Percentiles rank a stretch among this genome's conserved stretches.
Conservation (phyloP, 805 yeast species). For the Candida glaebosa region DNA sequence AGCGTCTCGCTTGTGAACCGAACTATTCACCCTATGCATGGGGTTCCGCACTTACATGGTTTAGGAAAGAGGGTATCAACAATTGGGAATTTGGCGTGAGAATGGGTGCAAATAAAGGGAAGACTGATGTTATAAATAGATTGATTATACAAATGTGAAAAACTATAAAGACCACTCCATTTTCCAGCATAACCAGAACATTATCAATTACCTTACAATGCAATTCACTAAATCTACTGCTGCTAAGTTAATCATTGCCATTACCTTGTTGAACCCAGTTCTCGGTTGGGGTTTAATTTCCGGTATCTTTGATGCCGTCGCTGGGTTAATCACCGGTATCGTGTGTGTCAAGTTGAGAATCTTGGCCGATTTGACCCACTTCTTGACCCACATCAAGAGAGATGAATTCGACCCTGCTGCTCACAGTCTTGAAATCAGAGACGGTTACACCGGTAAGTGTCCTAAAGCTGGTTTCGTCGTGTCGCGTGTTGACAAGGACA, state of each 20-base stretch:
- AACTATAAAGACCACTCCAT: background rate
- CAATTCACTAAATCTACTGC: background rate
- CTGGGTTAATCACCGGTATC: background rate
- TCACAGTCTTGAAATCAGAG: background rate
- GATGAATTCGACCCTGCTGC: background rate
- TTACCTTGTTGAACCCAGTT: background rate
- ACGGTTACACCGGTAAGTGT: constrained; percentile 5
- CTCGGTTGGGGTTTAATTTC: background rate
- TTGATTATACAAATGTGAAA: background rate
- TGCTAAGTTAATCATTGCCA: background rate
- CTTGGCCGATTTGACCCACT: background rate
- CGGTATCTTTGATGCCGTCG: background rate
- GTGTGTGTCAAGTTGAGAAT: background rate
- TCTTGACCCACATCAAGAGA: background rate
- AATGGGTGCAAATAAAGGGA: background rate
- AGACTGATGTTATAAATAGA: background rate
- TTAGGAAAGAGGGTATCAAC: background rate
- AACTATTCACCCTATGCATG: too few species aligned
- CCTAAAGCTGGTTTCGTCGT: constrained; percentile 24
- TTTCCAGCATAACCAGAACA: background rate
- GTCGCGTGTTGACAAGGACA: constrained; percentile 19
- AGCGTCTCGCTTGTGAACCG: too few species aligned
- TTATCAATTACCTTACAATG: background rate
- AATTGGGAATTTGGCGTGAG: background rate
- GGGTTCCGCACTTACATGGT: too few species aligned